These are phyloP conservation scores for Moricandia arvensis DNA, from an alignment of 345 rosid genomes.

Conservation along the genomic window DNA sequence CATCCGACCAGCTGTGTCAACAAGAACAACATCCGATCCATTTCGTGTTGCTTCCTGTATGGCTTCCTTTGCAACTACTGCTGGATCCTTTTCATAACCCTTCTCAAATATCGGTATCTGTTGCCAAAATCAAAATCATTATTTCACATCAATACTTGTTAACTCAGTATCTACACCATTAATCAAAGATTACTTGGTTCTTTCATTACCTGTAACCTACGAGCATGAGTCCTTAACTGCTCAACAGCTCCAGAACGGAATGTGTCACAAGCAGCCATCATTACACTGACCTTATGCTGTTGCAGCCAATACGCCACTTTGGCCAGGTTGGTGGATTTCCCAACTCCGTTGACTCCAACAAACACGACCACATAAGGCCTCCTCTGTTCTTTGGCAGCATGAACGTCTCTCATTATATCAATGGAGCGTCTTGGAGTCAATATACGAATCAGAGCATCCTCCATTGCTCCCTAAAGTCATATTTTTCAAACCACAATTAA, in stretches of 20 bases:
- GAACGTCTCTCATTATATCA: constrained; percentile 92
- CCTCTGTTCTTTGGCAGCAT: constrained; percentile 86
- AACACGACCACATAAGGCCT: constrained; percentile 95
- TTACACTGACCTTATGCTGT: constrained; percentile 85
- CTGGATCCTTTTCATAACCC: constrained; percentile 99
- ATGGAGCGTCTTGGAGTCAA: constrained; percentile 96
- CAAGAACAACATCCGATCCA: constrained; percentile 96
- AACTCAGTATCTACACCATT: background rate
- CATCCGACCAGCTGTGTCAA: constrained; percentile 99
- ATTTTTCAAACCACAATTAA: constrained; percentile 24
- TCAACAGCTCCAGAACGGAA: constrained; percentile 99
- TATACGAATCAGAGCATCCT: constrained; percentile 93
- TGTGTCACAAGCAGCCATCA: constrained; percentile 99
- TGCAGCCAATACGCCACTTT: constrained; percentile 99
- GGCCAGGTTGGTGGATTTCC: constrained; percentile 95
- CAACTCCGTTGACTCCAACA: constrained; percentile 98
- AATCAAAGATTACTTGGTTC: background rate
- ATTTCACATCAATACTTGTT: background rate
- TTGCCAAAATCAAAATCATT: constrained; percentile 1
- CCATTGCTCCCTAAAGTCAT: constrained; percentile 81
- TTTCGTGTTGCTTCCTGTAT: constrained; percentile 83
- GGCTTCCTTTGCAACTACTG: constrained; percentile 96
- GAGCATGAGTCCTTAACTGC: constrained; percentile 95
- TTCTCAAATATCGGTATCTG: constrained; percentile 97
- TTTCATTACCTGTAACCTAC: constrained; percentile 76